Evolutionary conservation across 257 asterid species (phyloP).

Genomic region (Solanum sejunctum): DNA sequence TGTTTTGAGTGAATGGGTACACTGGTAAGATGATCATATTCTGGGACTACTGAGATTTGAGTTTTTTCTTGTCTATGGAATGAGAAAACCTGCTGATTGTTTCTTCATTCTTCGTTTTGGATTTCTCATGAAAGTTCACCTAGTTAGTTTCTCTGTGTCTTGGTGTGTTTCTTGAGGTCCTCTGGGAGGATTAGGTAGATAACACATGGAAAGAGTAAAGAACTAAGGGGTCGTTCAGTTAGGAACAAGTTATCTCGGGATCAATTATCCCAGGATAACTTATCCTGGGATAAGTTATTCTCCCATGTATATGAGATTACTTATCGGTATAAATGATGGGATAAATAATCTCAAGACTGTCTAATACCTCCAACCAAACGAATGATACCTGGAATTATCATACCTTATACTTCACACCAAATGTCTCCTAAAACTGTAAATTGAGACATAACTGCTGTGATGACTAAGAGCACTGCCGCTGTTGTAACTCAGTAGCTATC

Average conservation of each 20-base stretch:
- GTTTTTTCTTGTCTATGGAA: background rate
- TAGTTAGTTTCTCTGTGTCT: background rate
- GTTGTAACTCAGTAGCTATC: background rate
- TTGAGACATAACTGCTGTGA: background rate
- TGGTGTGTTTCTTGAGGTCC: background rate
- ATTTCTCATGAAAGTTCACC: background rate
- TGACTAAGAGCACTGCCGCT: background rate
- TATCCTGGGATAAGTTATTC: too few relatives aligned
- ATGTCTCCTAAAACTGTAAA: background rate
- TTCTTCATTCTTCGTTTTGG: background rate
- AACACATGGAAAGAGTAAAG: background rate
- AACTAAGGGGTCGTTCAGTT: background rate
- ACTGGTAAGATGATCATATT: background rate
- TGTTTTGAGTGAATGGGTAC: background rate
- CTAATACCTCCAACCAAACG: too few relatives aligned
- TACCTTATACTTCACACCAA: too few relatives aligned
- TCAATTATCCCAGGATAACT: too few relatives aligned
- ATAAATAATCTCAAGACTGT: too few relatives aligned
- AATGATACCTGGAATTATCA: too few relatives aligned
- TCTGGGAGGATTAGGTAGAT: background rate
- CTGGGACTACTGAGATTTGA: background rate
- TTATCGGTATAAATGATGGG: too few relatives aligned
- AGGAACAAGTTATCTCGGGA: too few relatives aligned
- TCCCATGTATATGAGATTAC: too few relatives aligned
- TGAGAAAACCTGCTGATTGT: background rate